A percentile compares a stretch with the other conserved stretches of the same genome.
These are phyloP conservation scores for Alternaria sp. DNA, from an alignment of 2,329 filamentous ascomycete species.

Conservation along the genomic window DNA sequence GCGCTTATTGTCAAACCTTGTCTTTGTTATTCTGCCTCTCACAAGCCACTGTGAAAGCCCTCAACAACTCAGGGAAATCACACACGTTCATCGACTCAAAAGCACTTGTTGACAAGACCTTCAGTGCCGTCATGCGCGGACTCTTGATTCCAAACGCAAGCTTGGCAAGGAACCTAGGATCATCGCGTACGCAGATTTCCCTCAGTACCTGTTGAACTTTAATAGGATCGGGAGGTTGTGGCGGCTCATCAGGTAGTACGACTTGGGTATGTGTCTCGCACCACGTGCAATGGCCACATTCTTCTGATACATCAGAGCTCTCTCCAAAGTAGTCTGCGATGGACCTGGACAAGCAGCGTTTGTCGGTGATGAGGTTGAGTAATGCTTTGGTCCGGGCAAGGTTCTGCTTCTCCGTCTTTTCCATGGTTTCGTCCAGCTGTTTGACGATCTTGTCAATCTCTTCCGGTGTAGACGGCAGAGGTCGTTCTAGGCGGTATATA, in stretches of 20 bases:
- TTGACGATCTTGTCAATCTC: slow-evolving; percentile 59
- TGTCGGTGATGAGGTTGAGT: slow-evolving; percentile 62
- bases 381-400: slow-evolving; percentile 62
- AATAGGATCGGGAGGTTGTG: slow-evolving; percentile 51
- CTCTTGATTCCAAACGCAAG: slow-evolving; percentile 70
- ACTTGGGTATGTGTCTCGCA: slow-evolving; percentile 49
- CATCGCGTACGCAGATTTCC: slow-evolving; percentile 60
- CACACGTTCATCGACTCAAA: slow-evolving; percentile 66
- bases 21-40: neutral
- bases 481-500: slow-evolving; percentile 61
- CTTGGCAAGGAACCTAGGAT: slow-evolving; percentile 66
- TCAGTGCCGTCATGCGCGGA: slow-evolving; percentile 61
- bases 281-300: slow-evolving; percentile 66
- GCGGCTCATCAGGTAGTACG: slow-evolving; percentile 52
- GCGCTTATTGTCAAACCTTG: neutral
- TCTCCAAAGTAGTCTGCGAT: slow-evolving; percentile 68
- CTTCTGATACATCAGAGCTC: slow-evolving; percentile 51
- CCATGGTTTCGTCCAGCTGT: slow-evolving; percentile 61
- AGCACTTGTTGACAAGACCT: slow-evolving; percentile 56
- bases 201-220: slow-evolving; percentile 58
- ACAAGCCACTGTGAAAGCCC: slow-evolving; percentile 27
- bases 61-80: slow-evolving; percentile 56
- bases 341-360: slow-evolving; percentile 61
- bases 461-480: slow-evolving; percentile 55
- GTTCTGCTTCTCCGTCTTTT: slow-evolving; percentile 63